These are phyloP conservation scores for Termitomyces sp. DNA, from an alignment of 768 basidiomycete species.

Conservation along the genomic window DNA sequence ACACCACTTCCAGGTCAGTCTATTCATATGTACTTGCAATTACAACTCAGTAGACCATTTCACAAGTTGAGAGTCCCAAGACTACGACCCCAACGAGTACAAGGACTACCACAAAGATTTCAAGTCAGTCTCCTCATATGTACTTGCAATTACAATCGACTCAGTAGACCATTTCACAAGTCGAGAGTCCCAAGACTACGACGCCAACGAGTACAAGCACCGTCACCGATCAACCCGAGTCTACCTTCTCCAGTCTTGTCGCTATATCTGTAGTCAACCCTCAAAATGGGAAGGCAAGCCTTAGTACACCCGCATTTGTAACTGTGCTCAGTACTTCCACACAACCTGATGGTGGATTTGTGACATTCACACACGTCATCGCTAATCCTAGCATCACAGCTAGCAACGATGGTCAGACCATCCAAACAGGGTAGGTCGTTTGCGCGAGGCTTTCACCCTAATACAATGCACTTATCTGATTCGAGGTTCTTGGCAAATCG, in stretches of 20 bases:
- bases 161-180: neutral
- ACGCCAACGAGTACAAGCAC: constrained; percentile 33
- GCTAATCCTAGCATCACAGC: constrained; percentile 43
- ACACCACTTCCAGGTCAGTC: constrained; percentile 8
- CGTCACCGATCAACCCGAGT: constrained; percentile 34
- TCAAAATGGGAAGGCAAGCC: constrained; percentile 30
- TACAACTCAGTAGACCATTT: neutral
- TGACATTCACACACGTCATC: constrained; percentile 50
- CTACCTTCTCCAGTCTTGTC: constrained; percentile 42
- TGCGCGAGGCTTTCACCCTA: neutral
- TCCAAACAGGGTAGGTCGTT: constrained; percentile 20
- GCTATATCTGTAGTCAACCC: constrained; percentile 36
- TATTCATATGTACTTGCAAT: neutral
- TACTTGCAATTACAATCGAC: neutral
- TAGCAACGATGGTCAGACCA: constrained; percentile 15
- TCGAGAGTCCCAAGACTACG: neutral
- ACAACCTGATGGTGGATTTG: constrained; percentile 36
- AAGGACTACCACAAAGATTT: constrained; percentile 31
- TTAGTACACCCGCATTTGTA: constrained; percentile 42
- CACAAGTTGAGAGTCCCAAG: constrained; percentile 1
- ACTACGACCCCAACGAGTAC: constrained; percentile 22
- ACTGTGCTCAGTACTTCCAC: constrained; percentile 46
- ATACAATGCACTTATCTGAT: neutral
- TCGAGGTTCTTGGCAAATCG: constrained; percentile 62
- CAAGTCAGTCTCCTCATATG: neutral